Conservation (phyloP, 179 eudicot species). For the Dionaea muscipula region DNA sequence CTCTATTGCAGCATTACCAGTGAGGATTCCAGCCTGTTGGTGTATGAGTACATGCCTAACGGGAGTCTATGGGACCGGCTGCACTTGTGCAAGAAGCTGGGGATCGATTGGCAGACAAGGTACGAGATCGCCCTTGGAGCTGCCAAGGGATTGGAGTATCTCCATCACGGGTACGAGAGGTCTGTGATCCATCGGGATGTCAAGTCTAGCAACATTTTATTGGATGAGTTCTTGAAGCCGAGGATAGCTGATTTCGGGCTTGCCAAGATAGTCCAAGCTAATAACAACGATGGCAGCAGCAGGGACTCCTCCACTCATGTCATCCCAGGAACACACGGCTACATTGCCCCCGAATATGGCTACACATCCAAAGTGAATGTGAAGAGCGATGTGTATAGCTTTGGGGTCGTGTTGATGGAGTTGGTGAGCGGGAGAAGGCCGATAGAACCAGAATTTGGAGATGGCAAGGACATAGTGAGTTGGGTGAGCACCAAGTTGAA, state of each 20-base stretch:
- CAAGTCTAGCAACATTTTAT: conserved; percentile 78
- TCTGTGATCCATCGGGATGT: conserved; percentile 83
- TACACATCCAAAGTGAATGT: conserved; percentile 74
- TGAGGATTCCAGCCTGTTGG: conserved; percentile 81
- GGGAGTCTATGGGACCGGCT: conserved; percentile 85
- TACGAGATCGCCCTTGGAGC: conserved; percentile 81
- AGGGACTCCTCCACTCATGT: conserved; percentile 66
- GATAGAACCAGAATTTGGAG: conserved; percentile 67
- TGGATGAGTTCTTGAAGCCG: conserved; percentile 74
- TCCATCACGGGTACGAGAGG: conserved; percentile 77
- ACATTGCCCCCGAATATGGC: conserved; percentile 92
- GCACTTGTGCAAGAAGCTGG: conserved; percentile 33
- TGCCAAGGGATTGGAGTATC: conserved; percentile 70
- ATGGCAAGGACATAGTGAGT: conserved; percentile 54
- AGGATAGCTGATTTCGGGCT: conserved; percentile 93
- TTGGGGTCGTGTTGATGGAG: conserved; percentile 88
- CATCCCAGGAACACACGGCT: conserved; percentile 78
- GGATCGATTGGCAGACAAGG: conserved; percentile 66
- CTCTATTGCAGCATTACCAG: conserved; percentile 75
- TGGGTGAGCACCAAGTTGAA: conserved; percentile 69
- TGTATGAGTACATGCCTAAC: conserved; percentile 77
- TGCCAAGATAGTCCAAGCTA: conserved; percentile 58
- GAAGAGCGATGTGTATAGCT: conserved; percentile 87
- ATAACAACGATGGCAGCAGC: conserved; percentile 24
- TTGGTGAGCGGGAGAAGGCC: conserved; percentile 83